Evolutionary conservation across 139 green algal genomes (phyloP).

Genomic region (Chlamydomonas incerta): DNA sequence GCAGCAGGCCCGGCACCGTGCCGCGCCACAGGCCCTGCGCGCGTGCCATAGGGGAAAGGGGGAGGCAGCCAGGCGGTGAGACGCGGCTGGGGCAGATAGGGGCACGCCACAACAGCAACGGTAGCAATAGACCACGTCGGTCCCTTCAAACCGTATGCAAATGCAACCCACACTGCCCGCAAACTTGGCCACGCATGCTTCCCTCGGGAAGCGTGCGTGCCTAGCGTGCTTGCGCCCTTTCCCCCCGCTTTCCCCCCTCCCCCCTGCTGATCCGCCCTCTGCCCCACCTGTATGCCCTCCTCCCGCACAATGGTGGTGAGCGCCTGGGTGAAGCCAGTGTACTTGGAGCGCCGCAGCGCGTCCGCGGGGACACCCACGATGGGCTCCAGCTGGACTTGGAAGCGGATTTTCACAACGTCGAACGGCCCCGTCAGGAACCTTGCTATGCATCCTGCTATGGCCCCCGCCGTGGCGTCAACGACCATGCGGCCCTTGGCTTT

Average conservation of each 20-base stretch:
- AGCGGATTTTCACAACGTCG: slow-evolving; percentile 98
- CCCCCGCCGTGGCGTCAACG: slow-evolving; percentile 77
- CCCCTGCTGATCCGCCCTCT: neutral
- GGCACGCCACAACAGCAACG: too few species aligned
- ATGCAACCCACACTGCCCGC: too few species aligned
- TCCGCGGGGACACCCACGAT: neutral
- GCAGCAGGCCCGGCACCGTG: slow-evolving; percentile 91
- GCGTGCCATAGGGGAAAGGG: too few species aligned
- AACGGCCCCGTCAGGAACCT: slow-evolving; percentile 89
- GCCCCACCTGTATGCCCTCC: slow-evolving; percentile 86
- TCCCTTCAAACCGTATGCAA: too few species aligned
- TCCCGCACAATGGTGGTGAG: slow-evolving; percentile 87
- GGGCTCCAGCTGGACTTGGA: slow-evolving; percentile 92
- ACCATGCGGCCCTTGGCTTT: slow-evolving; percentile 36
- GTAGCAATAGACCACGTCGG: too few species aligned
- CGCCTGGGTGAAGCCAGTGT: slow-evolving; percentile 89
- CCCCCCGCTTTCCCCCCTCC: too few species aligned
- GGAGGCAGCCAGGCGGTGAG: too few species aligned
- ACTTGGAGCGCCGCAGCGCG: slow-evolving; percentile 69
- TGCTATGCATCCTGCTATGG: slow-evolving; percentile 83
- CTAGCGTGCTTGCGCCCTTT: too few species aligned
- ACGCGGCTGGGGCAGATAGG: too few species aligned
- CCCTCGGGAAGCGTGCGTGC: too few species aligned
- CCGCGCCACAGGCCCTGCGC: slow-evolving; percentile 95
- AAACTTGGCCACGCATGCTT: too few species aligned